A percentile compares a stretch with the other conserved stretches of the same genome.
These are phyloP conservation scores for Scheffersomyces lignosus DNA, from an alignment of 805 yeast genomes.

Conservation along the genomic window DNA sequence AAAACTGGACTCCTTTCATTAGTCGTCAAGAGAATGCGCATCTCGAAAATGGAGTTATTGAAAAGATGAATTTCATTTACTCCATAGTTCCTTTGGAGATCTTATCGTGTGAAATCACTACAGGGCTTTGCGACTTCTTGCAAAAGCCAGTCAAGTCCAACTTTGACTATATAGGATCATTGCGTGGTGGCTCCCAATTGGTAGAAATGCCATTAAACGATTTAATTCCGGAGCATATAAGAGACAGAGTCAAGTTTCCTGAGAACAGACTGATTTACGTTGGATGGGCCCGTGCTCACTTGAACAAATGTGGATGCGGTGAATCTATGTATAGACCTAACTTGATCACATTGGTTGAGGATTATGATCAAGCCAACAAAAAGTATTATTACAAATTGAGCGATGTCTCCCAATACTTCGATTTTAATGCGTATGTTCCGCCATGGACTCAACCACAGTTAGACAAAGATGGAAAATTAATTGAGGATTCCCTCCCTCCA, in stretches of 20 bases:
- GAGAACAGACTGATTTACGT: conserved; percentile 19
- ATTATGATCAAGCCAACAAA: conserved; percentile 14
- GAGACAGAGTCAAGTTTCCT: conserved; percentile 12
- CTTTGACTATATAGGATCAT: conserved; percentile 20
- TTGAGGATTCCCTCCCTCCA: conserved; percentile 1
- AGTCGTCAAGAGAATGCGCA: conserved; percentile 3
- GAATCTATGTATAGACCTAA: conserved; percentile 23
- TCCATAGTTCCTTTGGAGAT: conserved; percentile 29
- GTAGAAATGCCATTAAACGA: conserved; percentile 17
- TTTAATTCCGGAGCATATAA: conserved; percentile 13
- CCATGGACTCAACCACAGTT: conserved; percentile 23
- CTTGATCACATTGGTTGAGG: conserved; percentile 24
- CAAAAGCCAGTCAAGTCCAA: conserved; percentile 18
- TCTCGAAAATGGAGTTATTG: conserved; percentile 1
- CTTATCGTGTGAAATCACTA: conserved; percentile 26
- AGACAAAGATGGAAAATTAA: conserved; percentile 17
- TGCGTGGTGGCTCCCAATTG: conserved; percentile 33
- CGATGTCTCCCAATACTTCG: conserved; percentile 20
- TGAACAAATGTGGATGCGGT: conserved; percentile 24
- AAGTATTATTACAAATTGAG: conserved; percentile 14
- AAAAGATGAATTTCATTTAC: conserved; percentile 21
- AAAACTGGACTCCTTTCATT: conserved; percentile 29
- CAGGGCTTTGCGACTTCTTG: conserved; percentile 26
- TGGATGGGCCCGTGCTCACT: conserved; percentile 24
- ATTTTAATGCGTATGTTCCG: conserved; percentile 23